Evolutionary conservation across 257 asterid species (phyloP).

Genomic region (Solanum sitiens): DNA sequence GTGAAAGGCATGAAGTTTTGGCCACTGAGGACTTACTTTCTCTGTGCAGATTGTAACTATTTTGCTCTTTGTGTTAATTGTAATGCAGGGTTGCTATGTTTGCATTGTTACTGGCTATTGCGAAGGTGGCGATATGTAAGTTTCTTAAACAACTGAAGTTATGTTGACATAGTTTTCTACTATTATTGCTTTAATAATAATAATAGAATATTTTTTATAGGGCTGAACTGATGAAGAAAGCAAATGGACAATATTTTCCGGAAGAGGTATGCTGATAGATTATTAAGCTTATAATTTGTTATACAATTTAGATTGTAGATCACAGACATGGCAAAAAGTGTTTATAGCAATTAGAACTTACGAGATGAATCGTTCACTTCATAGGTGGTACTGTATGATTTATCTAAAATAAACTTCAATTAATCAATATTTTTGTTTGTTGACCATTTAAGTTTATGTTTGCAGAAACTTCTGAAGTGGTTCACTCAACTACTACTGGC

Average conservation of each 20-base stretch:
- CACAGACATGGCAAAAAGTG: background rate
- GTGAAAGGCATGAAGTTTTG: constrained; percentile 23
- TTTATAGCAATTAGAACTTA: background rate
- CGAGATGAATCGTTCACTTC: background rate
- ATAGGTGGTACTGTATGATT: background rate
- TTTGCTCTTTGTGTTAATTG: background rate
- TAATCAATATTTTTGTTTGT: background rate
- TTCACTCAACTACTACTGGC: constrained; percentile 88
- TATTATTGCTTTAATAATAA: background rate
- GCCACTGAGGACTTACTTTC: background rate
- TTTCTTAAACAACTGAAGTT: background rate
- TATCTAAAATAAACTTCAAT: background rate
- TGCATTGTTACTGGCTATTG: constrained; percentile 98
- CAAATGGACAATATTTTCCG: constrained; percentile 81
- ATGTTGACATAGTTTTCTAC: background rate
- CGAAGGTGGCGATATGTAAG: constrained; percentile 99
- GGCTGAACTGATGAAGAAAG: constrained; percentile 93
- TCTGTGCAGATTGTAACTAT: background rate
- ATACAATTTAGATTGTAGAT: background rate
- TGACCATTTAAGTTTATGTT: constrained; percentile 10
- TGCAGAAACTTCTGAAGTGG: constrained; percentile 94
- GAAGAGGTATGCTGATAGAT: constrained; percentile 58
- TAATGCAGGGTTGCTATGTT: constrained; percentile 90
- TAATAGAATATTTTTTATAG: too few species aligned
- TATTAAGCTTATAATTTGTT: background rate